Base-by-base conservation (phyloP, 805 yeast species). In the Phaffomyces antillensis region DNA sequence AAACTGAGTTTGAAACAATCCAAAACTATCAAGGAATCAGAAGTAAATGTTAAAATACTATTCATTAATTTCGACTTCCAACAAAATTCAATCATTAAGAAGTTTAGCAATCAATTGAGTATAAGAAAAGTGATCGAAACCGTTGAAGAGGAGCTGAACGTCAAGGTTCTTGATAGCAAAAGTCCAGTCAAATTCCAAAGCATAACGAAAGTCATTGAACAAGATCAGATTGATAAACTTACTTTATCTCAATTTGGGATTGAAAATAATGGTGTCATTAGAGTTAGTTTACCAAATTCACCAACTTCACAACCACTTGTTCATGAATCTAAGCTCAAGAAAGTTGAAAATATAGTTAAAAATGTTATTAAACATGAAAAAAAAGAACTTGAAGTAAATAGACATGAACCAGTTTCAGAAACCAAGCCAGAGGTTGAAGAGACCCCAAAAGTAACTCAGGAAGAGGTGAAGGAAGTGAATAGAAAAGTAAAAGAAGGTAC, bases 1-100 rank as follows among this genome's bases (percentile, higher is more conserved):
- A 74, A 70, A 38, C 44, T 75, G 32, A 57, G 58, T 8, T 49
- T 73, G 37, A 49, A 52, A 32, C 40, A 43, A 13, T 38, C 51
- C 1, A 36, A 42, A 9, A 2, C 39, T 7, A 32, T 36, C 17
- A 39, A 38, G 11, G 37, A 49, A 2, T 42, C 50, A 3, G 47
- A 45, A 12, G 49, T 65, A 15, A 66, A 59, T 24, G 45, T 68
- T 31, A 61, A 67, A 46, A 48, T 67, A 36, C 65, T 60, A 38
- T 53, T 58, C 40, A 48, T 56, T 40, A 56, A 58, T 37, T 54
- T 57, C 1, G 46, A 54, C 2, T 58, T 59, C 16, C 40, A 48
- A 10, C 55, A 53, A 16, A 40, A 58, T 0, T 50, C 60, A 3
- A 46, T 63, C 2, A 55, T 57, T n/a, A 51, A 55, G 39, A 61